These are phyloP conservation scores for Apiotrichum akiyoshidainum DNA, from an alignment of 1,284 basidiomycete genomes.

Conservation along the genomic window DNA sequence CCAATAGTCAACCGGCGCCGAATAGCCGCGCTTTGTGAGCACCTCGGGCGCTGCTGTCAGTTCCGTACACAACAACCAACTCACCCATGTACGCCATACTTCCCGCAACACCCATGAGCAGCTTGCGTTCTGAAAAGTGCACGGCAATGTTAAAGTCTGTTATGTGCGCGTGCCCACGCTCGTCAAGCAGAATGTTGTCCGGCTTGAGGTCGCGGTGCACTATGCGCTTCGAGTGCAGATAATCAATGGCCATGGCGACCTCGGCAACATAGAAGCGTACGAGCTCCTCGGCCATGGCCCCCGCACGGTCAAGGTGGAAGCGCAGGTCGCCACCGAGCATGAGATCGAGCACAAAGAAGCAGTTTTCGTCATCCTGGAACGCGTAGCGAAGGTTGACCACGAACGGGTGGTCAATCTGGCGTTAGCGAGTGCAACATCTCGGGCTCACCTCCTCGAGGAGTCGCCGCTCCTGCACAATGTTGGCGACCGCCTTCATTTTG, in stretches of 20 bases:
- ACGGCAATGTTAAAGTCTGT: conserved; percentile 99
- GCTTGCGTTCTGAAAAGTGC: conserved; percentile 76
- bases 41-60: conserved; percentile 71
- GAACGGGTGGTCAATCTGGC: conserved; percentile 87
- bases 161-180: conserved; percentile 87
- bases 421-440: neutral
- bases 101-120: conserved; percentile 88
- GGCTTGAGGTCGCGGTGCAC: conserved; percentile 96
- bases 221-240: conserved; percentile 85
- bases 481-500: conserved; percentile 95
- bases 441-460: conserved; percentile 77
- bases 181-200: conserved; percentile 92
- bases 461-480: conserved; percentile 91
- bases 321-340: conserved; percentile 94
- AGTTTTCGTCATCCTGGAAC: conserved; percentile 96
- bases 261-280: conserved; percentile 91
- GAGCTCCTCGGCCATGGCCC: conserved; percentile 69
- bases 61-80: conserved; percentile 9
- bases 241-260: conserved; percentile 76
- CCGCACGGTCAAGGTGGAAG: conserved; percentile 83
- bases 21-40: conserved; percentile 67
- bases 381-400: conserved; percentile 92
- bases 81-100: conserved; percentile 95
- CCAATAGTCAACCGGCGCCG: conserved; percentile 93
- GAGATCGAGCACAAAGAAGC: conserved; percentile 94